These are phyloP conservation scores for Penicillium sp. DNA, from an alignment of 2,329 filamentous ascomycete species.

Conservation along the genomic window DNA sequence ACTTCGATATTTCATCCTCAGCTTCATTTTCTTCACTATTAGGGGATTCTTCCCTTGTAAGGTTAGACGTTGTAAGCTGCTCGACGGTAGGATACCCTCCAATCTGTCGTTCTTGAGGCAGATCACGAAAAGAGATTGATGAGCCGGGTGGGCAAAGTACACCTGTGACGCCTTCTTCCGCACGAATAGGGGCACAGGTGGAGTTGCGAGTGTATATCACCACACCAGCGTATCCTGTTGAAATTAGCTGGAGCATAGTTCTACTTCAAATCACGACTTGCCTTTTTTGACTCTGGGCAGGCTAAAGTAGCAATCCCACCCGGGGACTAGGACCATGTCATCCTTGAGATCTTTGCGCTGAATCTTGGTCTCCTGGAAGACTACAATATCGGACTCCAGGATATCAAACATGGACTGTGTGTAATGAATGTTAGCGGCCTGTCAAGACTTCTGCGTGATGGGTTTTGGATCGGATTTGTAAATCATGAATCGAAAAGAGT, in stretches of 20 bases:
- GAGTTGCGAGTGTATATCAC: slow-evolving; percentile 90
- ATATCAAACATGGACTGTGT: slow-evolving; percentile 83
- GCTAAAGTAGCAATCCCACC: slow-evolving; percentile 96
- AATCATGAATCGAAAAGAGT: too few relatives aligned
- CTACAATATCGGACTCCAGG: slow-evolving; percentile 82
- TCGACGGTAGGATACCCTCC: slow-evolving; percentile 74
- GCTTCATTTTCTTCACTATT: slow-evolving; percentile 1
- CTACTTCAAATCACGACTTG: slow-evolving; percentile 30
- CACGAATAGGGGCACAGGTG: slow-evolving; percentile 76
- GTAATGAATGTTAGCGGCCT: background rate
- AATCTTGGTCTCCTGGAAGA: slow-evolving; percentile 96
- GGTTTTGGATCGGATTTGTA: too few relatives aligned
- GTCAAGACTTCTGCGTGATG: too few relatives aligned
- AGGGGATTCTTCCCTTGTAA: background rate
- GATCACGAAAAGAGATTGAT: slow-evolving; percentile 63
- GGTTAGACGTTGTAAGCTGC: slow-evolving; percentile 49
- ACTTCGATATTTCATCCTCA: slow-evolving; percentile 3
- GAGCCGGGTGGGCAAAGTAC: slow-evolving; percentile 68
- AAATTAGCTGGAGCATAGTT: slow-evolving; percentile 6
- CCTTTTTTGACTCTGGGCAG: slow-evolving; percentile 91
- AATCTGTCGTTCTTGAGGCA: slow-evolving; percentile 68
- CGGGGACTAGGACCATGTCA: slow-evolving; percentile 90
- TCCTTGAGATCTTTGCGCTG: slow-evolving; percentile 85
- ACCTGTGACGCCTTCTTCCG: slow-evolving; percentile 90
- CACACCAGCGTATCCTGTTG: slow-evolving; percentile 83